Evolutionary conservation across 176 grass and related monocot genomes (phyloP), one percentile per base, ranked within the genome.

Genomic region (Dactylis glomerata): DNA sequence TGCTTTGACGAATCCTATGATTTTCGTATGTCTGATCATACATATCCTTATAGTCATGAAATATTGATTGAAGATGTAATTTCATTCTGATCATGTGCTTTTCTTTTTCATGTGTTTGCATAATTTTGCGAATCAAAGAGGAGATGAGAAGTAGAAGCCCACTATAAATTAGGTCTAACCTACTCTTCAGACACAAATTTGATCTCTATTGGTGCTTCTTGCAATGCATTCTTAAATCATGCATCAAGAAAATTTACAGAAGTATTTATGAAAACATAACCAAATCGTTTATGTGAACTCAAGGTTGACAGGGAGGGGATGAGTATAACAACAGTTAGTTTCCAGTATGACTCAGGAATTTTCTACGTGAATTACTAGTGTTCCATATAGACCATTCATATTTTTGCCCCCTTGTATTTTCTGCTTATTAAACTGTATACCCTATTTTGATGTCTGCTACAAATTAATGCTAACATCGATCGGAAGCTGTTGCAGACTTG

Each of bases 401-500:
- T 59, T 59, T 59, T 26, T 27, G 27, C 10, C 23, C 55, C 26
- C 26, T 46, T 46, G 44, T 26, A 9, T 14, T 28, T 27, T 59
- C 56, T 27, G 27, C 11, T 59, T 8, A 56, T 56, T 24, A 4
- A 4, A 23, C 2, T 56, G 8, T 42, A 42, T 42, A 42, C 41
- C 41, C n/a, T 56, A 56, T 56, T 56, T 55, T 22, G 8, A 56
- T n/a, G 2, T 12, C 11, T 54, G n/a, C n/a, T 55, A 27, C 24
- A 24, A 69, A 68, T 66, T 71, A 36, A 44, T 78, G 41, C 41
- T 78, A 27, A 37, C 54, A n/a, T 46, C 12, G 65, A 12, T 56
- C 26, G 73, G 57, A 30, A 49, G n/a, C 55, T 56, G 66, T 75
- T 79, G 47, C 82, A n/a, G n/a, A n/a, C n/a, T n/a, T n/a, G n/a